phyloP scores from a whole-genome alignment of 164 flowering plant species.

The Platanus orientalis region DNA sequence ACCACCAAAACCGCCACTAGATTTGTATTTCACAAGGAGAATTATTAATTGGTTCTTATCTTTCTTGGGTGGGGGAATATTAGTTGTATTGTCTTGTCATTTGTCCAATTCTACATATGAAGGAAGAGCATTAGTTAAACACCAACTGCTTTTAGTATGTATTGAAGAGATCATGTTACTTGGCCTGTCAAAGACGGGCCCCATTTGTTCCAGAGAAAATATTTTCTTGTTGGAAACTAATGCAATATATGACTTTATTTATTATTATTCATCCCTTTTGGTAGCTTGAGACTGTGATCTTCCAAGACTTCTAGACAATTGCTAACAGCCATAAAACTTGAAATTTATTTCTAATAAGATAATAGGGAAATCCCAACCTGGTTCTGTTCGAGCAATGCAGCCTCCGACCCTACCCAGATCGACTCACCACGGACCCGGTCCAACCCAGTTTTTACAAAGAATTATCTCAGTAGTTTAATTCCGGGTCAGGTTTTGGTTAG shows the following conservation, averaged over 20 bases:
- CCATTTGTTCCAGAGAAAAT: not conserved
- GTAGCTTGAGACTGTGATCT: not conserved
- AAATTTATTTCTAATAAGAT: not conserved
- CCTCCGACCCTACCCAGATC: too few relatives aligned
- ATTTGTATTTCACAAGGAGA: conserved; percentile 60
- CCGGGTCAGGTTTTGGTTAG: too few relatives aligned
- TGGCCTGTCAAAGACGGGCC: not conserved
- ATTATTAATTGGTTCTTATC: conserved; percentile 16
- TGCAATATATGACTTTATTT: not conserved
- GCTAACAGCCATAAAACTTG: not conserved
- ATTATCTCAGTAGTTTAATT: too few relatives aligned
- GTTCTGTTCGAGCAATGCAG: too few relatives aligned
- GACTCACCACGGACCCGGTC: too few relatives aligned
- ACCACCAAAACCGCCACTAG: conserved; percentile 46
- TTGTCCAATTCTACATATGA: too few relatives aligned
- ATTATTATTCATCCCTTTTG: not conserved
- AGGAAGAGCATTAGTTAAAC: too few relatives aligned
- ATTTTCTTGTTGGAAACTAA: not conserved
- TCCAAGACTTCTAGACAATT: not conserved
- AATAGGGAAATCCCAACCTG: too few relatives aligned
- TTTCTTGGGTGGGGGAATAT: not conserved
- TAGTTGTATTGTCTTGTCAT: conserved; percentile 4
- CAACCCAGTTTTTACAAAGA: too few relatives aligned
- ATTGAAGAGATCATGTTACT: not conserved
- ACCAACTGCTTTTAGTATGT: too few relatives aligned